Evolutionary conservation across 345 rosid genomes (phyloP).

Genomic region (Salix suchowensis): DNA sequence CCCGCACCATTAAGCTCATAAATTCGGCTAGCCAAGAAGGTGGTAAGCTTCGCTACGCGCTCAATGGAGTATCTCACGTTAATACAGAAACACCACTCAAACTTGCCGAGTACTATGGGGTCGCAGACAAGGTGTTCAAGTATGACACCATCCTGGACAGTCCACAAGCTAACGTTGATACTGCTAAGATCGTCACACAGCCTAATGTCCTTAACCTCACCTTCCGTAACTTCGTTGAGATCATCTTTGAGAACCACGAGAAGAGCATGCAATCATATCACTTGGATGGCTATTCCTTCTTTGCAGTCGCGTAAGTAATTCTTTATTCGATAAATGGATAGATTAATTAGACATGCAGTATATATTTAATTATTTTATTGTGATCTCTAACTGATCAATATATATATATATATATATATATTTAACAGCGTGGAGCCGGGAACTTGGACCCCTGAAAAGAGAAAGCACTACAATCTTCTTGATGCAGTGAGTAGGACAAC

Average conservation of each 20-base stretch:
- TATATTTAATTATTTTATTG: no score
- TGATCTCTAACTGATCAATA: not conserved
- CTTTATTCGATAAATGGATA: not conserved
- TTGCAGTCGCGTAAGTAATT: slow-evolving; percentile 31
- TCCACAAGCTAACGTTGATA: not conserved
- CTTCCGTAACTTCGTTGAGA: slow-evolving; percentile 30
- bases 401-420: not conserved
- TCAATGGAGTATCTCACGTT: slow-evolving; percentile 31
- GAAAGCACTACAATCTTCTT: slow-evolving; percentile 29
- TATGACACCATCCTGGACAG: slow-evolving; percentile 17
- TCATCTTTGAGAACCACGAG: slow-evolving; percentile 32
- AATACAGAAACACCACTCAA: slow-evolving; percentile 28
- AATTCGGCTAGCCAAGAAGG: slow-evolving; percentile 14
- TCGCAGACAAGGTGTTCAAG: slow-evolving; percentile 30
- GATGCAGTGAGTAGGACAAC: slow-evolving; percentile 40
- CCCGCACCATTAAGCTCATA: slow-evolving; percentile 30
- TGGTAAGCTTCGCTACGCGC: slow-evolving; percentile 32
- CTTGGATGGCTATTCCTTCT: slow-evolving; percentile 34
- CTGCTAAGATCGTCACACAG: not conserved
- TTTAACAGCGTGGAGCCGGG: slow-evolving; percentile 27
- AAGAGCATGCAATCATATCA: slow-evolving; percentile 28
- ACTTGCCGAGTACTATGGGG: slow-evolving; percentile 30
- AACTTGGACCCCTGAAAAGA: slow-evolving; percentile 32
- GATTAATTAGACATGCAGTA: no score
- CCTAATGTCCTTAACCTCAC: slow-evolving; percentile 31